Percentiles rank a stretch among this genome's conserved stretches.
phyloP scores from a whole-genome alignment of 2,329 filamentous ascomycete species.

The Beauveria bassiana region DNA sequence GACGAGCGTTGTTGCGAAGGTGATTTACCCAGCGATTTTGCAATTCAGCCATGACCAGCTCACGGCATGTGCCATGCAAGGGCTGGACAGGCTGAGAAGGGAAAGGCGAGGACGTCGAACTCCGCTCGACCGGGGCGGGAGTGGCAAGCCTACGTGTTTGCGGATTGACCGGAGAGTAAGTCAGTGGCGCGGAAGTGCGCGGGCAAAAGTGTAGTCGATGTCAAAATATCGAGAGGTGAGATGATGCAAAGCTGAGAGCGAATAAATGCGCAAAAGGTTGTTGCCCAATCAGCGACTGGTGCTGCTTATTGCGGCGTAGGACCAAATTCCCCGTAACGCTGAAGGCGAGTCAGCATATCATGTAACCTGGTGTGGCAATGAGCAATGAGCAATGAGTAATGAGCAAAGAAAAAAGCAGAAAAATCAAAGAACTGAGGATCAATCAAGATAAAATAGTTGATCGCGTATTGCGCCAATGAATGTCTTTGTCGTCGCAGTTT shows the following conservation, averaged over 20 bases:
- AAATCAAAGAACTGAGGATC: not conserved
- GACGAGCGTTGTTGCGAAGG: conserved; percentile 18
- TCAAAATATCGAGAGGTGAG: not conserved
- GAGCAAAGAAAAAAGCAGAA: not conserved
- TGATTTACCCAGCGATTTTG: conserved; percentile 19
- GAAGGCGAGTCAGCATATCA: conserved; percentile 3
- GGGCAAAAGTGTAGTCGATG: not conserved
- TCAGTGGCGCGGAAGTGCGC: not conserved
- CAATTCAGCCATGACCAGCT: conserved; percentile 4
- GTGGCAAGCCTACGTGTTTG: not conserved
- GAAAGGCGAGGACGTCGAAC: not conserved
- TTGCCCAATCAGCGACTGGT: not conserved
- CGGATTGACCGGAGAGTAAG: not conserved
- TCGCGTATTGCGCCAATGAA: not conserved
- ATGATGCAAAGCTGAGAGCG: not conserved
- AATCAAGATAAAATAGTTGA: not conserved
- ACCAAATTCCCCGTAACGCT: not conserved
- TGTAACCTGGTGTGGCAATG: not conserved
- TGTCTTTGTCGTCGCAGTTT: not conserved
- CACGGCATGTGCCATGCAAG: not conserved
- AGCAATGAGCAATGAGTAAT: not conserved
- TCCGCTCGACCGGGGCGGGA: not conserved
- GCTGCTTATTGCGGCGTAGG: not conserved
- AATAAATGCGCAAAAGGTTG: not conserved
- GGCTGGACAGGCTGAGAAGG: not conserved